Base-by-base conservation (phyloP, 306 rosid genomes). In the Lathyrus aphaca region DNA sequence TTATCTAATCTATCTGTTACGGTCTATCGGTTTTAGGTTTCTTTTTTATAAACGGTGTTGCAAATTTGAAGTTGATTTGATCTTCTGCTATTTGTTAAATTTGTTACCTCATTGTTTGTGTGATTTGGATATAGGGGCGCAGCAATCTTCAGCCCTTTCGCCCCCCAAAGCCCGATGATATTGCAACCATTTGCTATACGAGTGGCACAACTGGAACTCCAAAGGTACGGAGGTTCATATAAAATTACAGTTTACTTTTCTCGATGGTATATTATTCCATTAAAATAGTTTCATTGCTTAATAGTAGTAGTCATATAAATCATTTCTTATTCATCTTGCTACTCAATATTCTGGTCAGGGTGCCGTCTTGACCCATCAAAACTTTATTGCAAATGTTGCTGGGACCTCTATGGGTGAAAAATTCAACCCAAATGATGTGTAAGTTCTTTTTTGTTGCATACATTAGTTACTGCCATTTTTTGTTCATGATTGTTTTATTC, bases 121-220 rank as follows among this genome's bases (percentile, higher is more conserved):
- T 74, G 62, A 65, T 82, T 77, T 86, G 69, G 68, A 75, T 79
- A 64, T 76, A 95, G 99, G 99, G 99, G 51, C 72, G 79, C 50
- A 71, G 86, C 77, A 95, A 81, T 76, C 79, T 75, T 64, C 92
- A 84, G 78, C 96, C 91, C 53, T 95, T 95, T 80, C 57, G 79
- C 78, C 95, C 92, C 0, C 97, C 99, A 59, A 89, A 87, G 60
- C 89, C 96, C 44, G 87, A 84, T 55, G 99, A 95, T 76, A 72
- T 89, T 51, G 95, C 92, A 75, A 91, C 99, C 63, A 80, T 95
- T 77, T 95, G 99, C 85, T 95, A 95, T 76, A 95, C 99, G 19
- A 95, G 99, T 75, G 99, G 99, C 68, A 95, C 99, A 72, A 95
- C 99, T 75, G 99, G 99, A 82, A 91, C 96, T 46, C 99, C 99